Evolutionary conservation across 192 early-diverging fungal species (phyloP).

Genomic region (Piromyces finnis): DNA sequence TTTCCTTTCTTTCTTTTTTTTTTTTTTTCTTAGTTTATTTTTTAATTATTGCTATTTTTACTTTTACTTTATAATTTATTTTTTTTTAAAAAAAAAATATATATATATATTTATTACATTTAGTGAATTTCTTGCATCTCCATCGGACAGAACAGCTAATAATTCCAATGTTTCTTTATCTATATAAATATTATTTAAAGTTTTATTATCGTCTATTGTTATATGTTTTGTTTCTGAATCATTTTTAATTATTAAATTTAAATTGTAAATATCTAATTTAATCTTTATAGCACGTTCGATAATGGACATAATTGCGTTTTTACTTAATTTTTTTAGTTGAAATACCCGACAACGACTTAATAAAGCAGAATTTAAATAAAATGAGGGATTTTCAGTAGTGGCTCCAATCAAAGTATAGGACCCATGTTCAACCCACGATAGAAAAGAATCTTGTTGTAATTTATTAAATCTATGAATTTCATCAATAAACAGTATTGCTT

Average conservation of each 20-base stretch:
- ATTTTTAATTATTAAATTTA: neutral
- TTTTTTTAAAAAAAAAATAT: neutral
- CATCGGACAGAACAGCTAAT: conserved; percentile 55
- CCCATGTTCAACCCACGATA: neutral
- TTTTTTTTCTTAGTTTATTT: conserved; percentile 8
- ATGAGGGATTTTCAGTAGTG: conserved; percentile 71
- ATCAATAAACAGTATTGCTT: neutral
- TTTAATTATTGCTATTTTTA: neutral
- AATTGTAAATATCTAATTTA: conserved; percentile 17
- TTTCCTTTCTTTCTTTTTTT: neutral
- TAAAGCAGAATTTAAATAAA: conserved; percentile 63
- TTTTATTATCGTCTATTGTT: neutral
- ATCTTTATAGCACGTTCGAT: conserved; percentile 31
- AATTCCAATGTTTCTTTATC: conserved; percentile 18
- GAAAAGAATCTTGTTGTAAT: neutral
- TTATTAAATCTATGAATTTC: neutral
- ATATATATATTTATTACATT: conserved; percentile 38
- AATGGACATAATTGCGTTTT: conserved; percentile 39
- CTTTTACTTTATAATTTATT: conserved; percentile 9
- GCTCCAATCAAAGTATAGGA: conserved; percentile 14
- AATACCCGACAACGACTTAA: conserved; percentile 66
- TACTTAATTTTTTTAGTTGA: conserved; percentile 41
- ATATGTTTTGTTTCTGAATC: neutral
- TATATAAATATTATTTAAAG: neutral
- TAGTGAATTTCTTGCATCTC: conserved; percentile 55